These are phyloP conservation scores for Fabrea salina DNA, from an alignment of 169 alveolate genomes.

Conservation along the genomic window DNA sequence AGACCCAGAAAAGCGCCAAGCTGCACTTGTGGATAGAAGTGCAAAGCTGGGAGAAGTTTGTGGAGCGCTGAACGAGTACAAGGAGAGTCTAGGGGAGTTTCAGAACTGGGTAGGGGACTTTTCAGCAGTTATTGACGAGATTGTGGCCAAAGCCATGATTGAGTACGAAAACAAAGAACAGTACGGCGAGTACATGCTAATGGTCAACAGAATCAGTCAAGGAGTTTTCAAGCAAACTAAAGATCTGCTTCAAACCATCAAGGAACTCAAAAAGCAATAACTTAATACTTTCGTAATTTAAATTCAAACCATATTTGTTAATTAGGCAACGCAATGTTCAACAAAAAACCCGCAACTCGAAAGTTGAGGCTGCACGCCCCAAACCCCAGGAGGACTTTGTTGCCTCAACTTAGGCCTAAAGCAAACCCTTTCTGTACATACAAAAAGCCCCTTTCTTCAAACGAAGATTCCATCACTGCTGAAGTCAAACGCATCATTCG, in stretches of 20 bases:
- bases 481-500: too few relatives aligned
- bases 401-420: too few relatives aligned
- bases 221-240: constrained; percentile 12
- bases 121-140: not conserved
- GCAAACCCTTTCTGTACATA: too few relatives aligned
- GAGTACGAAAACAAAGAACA: not conserved
- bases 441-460: too few relatives aligned
- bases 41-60: not conserved
- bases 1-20: not conserved
- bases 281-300: not conserved
- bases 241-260: not conserved
- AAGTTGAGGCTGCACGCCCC: too few relatives aligned
- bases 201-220: not conserved
- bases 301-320: too few relatives aligned
- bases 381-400: too few relatives aligned
- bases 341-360: too few relatives aligned
- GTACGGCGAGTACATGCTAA: constrained; percentile 11
- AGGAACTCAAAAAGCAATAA: constrained; percentile 6
- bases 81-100: not conserved
- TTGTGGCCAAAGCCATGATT: not conserved
- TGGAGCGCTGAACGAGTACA: not conserved
- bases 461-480: too few relatives aligned
- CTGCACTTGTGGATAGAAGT: not conserved
- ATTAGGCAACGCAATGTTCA: too few relatives aligned
- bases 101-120: not conserved